Evolutionary conservation across 192 early-diverging fungal species (phyloP).

Genomic region (Coemansia sp.): DNA sequence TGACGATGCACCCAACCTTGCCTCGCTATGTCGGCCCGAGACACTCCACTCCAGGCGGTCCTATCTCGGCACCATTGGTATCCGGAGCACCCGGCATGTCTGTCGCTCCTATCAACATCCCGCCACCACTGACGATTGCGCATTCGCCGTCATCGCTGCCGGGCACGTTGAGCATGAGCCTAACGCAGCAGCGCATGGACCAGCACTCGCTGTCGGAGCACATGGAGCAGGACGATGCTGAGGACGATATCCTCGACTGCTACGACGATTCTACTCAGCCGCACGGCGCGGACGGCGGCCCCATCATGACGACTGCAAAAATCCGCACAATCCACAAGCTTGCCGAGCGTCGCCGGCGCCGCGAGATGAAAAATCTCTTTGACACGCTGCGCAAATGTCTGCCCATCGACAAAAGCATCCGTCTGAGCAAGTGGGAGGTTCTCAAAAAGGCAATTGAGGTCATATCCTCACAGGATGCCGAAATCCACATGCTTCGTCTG

Average conservation of each 20-base stretch:
- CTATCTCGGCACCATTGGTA: neutral
- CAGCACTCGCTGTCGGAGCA: conserved; percentile 30
- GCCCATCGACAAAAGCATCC: conserved; percentile 74
- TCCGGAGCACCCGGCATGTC: neutral
- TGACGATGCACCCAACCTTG: neutral
- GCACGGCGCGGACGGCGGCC: conserved; percentile 15
- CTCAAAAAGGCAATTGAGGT: conserved; percentile 75
- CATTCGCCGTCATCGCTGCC: conserved; percentile 4
- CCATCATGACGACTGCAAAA: conserved; percentile 61
- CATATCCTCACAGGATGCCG: conserved; percentile 42
- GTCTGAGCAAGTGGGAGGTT: conserved; percentile 89
- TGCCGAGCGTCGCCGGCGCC: conserved; percentile 82
- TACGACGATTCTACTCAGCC: conserved; percentile 25
- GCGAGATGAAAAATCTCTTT: conserved; percentile 90
- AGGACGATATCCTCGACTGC: conserved; percentile 22
- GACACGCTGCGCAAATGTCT: conserved; percentile 77
- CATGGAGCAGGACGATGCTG: conserved; percentile 37
- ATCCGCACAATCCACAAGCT: conserved; percentile 83
- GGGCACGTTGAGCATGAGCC: neutral
- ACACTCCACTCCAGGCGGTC: neutral
- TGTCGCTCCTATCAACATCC: conserved; percentile 2
- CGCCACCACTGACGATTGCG: neutral
- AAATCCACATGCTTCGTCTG: conserved; percentile 42
- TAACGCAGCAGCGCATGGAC: conserved; percentile 17
- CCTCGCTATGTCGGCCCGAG: neutral